A percentile compares a stretch with the other conserved stretches of the same genome.
Conservation (phyloP, 305 asterid species). For the Withania somnifera region DNA sequence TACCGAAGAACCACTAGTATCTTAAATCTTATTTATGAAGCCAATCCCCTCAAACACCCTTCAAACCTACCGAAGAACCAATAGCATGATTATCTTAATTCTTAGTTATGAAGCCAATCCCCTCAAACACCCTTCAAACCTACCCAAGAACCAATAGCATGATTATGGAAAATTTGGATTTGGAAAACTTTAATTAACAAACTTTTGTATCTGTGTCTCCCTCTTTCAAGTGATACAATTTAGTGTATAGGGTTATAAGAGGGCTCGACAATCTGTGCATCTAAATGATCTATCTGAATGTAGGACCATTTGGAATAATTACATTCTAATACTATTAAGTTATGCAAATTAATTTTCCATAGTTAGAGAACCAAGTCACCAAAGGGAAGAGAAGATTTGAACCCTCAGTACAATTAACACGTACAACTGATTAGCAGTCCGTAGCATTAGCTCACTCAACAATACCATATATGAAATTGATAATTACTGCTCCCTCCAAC, state of each 20-base stretch:
- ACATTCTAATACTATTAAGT: not conserved
- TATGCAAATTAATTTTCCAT: not conserved
- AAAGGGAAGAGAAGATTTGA: not conserved
- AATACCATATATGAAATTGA: not conserved
- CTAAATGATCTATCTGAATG: not conserved
- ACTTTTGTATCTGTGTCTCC: not conserved
- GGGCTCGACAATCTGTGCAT: not conserved
- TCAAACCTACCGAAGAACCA: not conserved
- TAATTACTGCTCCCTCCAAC: too few relatives aligned
- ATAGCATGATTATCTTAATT: too few relatives aligned
- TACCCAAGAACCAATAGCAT: not conserved
- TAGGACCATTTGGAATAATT: not conserved
- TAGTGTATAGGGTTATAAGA: not conserved
- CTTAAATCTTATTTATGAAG: not conserved
- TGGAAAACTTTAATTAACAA: not conserved
- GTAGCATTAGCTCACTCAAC: not conserved
- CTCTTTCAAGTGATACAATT: not conserved
- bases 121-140: not conserved
- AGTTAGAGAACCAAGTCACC: not conserved
- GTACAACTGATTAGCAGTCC: not conserved
- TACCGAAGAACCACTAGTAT: not conserved
- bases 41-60: not conserved
- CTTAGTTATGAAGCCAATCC: not conserved
- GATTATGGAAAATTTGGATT: not conserved
- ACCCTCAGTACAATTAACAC: not conserved